A percentile compares a stretch with the other conserved stretches of the same genome.
Evolutionary conservation across 2,329 filamentous ascomycete genomes (phyloP).

Genomic region (Pseudogymnoascus sp.): DNA sequence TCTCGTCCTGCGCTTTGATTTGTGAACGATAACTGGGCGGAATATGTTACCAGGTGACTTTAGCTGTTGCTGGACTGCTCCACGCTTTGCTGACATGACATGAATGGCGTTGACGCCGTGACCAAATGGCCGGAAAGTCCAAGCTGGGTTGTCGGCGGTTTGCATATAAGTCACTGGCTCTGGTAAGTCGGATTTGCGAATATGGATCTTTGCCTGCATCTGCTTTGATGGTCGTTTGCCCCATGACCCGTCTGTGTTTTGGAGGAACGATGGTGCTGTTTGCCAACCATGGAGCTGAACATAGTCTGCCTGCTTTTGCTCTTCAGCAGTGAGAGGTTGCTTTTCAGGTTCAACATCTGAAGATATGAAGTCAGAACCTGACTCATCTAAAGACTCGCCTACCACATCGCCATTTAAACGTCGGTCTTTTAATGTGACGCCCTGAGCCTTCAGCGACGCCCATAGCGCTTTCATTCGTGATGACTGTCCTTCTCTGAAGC

Average conservation of each 20-base stretch:
- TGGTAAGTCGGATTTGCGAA: conserved; percentile 17
- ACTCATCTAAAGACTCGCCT: not conserved
- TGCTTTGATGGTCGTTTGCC: conserved; percentile 10
- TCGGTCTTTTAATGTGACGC: conserved; percentile 1
- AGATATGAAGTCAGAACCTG: not conserved
- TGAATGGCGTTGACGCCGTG: conserved; percentile 27
- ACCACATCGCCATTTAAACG: conserved; percentile 1
- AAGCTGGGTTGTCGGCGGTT: conserved; percentile 20
- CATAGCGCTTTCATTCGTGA: conserved; percentile 3
- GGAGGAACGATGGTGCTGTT: conserved; percentile 9
- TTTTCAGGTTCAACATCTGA: not conserved
- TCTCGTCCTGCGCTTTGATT: not conserved
- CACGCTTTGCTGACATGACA: conserved; percentile 21
- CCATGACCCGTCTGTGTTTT: conserved; percentile 8
- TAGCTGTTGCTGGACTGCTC: not conserved
- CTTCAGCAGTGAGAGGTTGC: not conserved
- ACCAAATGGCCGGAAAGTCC: conserved; percentile 25
- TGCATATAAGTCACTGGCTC: conserved; percentile 29
- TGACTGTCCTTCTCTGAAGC: conserved; percentile 4
- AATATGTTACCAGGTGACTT: not conserved
- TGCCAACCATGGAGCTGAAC: conserved; percentile 16
- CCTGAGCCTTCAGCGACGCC: not conserved
- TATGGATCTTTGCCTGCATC: not conserved
- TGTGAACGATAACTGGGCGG: conserved; percentile 4
- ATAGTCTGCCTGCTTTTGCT: not conserved